Percentiles rank a stretch among this genome's conserved stretches.
phyloP scores from a whole-genome alignment of 169 alveolate species.

The Amoebophrya sp. region DNA sequence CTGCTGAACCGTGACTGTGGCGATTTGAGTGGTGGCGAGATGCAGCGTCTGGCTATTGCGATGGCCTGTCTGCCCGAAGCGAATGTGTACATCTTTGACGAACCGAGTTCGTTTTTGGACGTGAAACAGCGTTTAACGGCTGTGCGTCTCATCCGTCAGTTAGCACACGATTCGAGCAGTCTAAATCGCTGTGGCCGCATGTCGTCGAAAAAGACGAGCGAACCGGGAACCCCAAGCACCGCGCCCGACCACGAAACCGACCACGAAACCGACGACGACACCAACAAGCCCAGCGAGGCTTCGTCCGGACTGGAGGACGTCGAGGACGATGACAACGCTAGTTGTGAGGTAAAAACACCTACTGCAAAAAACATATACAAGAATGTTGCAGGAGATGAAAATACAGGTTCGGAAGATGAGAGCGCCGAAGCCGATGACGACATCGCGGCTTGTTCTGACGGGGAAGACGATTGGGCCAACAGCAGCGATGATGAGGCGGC shows the following conservation, averaged over 20 bases:
- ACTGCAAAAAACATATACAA: too few species aligned
- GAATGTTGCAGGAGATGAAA: too few species aligned
- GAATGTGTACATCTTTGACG: constrained; percentile 96
- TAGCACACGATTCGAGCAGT: constrained; percentile 78
- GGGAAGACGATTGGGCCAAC: too few species aligned
- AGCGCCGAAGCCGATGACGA: too few species aligned
- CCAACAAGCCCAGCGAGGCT: not conserved
- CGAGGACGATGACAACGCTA: too few species aligned
- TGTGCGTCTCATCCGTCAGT: constrained; percentile 83
- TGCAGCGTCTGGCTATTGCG: constrained; percentile 94
- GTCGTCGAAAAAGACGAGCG: too few species aligned
- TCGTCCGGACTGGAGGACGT: not conserved
- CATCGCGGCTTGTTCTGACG: too few species aligned
- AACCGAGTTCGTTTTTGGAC: constrained; percentile 96
- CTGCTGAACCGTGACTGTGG: not conserved
- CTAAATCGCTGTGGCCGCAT: too few species aligned
- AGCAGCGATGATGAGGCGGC: too few species aligned
- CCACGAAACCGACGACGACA: not conserved
- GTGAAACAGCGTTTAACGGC: constrained; percentile 94
- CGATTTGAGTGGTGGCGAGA: constrained; percentile 93
- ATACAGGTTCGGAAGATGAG: too few species aligned
- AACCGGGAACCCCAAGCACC: too few species aligned
- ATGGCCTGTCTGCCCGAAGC: constrained; percentile 82
- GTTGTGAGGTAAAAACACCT: too few species aligned
- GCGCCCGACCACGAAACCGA: not conserved